phyloP scores from a whole-genome alignment of 169 alveolate genomes.

The Eimeria maxima region DNA sequence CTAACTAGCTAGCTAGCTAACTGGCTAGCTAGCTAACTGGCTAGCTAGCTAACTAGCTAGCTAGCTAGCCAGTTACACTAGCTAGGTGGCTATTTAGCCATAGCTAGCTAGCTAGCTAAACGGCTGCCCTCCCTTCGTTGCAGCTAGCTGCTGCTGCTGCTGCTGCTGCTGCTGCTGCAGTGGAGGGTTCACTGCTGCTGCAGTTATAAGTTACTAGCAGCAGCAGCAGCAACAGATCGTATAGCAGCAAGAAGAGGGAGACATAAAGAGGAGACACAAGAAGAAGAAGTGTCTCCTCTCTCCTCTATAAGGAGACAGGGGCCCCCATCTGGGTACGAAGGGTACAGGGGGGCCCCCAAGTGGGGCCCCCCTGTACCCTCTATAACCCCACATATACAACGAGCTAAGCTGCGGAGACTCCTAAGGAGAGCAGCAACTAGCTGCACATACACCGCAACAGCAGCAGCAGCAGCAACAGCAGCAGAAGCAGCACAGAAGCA shows the following conservation, averaged over 20 bases:
- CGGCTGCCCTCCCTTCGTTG: background rate
- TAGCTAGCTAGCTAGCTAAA: conserved; percentile 32
- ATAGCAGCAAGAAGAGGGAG: background rate
- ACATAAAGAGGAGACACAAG: background rate
- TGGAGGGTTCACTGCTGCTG: too few species aligned
- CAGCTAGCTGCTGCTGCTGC: conserved; percentile 22
- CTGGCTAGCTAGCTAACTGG: too few species aligned
- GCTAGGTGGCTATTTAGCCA: background rate
- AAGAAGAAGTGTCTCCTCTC: too few species aligned
- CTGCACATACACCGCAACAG: background rate
- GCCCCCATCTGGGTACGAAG: too few species aligned
- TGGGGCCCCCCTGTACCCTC: background rate
- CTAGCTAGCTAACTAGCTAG: background rate
- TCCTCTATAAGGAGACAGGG: too few species aligned
- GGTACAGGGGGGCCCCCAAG: conserved; percentile 9
- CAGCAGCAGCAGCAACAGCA: too few species aligned
- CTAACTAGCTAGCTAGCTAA: too few species aligned
- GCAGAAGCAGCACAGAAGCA: too few species aligned
- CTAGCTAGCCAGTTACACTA: background rate
- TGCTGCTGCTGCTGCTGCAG: too few species aligned
- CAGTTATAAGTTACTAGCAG: background rate
- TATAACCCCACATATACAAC: background rate
- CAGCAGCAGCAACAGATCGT: background rate
- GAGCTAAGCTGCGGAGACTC: background rate
- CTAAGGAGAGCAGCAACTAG: background rate